A percentile compares a stretch with the other conserved stretches of the same genome.
These are phyloP conservation scores for Castanea crenata DNA, from an alignment of 306 rosid species.

Conservation along the genomic window DNA sequence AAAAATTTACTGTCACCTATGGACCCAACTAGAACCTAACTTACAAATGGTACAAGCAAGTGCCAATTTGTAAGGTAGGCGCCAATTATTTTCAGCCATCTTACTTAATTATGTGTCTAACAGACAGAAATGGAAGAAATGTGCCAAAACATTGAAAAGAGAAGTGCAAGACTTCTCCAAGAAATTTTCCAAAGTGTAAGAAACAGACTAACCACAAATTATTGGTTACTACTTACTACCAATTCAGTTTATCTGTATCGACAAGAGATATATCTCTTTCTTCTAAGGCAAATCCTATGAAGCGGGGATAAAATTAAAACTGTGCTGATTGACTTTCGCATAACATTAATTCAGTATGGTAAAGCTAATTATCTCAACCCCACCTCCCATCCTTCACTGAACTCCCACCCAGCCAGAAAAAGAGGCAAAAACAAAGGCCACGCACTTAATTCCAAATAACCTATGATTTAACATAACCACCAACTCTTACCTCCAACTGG, in stretches of 20 bases:
- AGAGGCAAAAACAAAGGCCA: too few relatives aligned
- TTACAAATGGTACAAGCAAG: background rate
- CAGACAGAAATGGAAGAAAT: background rate
- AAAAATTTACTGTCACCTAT: background rate
- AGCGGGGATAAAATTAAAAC: too few relatives aligned
- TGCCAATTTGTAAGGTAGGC: background rate
- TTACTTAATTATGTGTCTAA: background rate
- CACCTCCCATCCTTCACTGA: background rate
- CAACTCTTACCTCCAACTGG: conserved; percentile 56
- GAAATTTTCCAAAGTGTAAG: background rate
- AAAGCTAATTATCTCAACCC: background rate
- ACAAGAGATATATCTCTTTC: background rate
- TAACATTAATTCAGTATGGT: background rate
- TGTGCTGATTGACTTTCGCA: background rate
- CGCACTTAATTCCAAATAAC: background rate
- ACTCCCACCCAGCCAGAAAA: background rate
- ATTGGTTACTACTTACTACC: background rate
- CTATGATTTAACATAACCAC: conserved; percentile 14
- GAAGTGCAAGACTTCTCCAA: conserved; percentile 1
- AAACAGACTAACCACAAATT: background rate
- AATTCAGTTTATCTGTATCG: background rate
- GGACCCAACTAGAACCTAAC: background rate
- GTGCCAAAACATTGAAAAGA: background rate
- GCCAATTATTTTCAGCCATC: background rate
- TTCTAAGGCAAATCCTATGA: background rate